Evolutionary conservation across 2,329 filamentous ascomycete genomes (phyloP), one percentile per base, ranked within the genome.

Genomic region (Plenodomus lindquistii): DNA sequence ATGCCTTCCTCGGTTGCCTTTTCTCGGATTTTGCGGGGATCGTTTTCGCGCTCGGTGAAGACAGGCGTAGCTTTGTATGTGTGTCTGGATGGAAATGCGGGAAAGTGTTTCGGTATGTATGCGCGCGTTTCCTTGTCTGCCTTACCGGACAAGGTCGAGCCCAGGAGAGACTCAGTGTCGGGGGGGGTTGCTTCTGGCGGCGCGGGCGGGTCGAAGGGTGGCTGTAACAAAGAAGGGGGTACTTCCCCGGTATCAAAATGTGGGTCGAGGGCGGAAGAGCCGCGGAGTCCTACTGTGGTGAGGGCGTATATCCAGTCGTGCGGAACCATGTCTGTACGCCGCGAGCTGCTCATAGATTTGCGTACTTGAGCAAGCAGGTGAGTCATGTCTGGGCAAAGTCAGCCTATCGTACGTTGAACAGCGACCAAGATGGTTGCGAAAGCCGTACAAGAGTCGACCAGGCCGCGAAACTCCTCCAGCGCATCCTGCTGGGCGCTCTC

Each of bases 1-100:
- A 85, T 79, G 13, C 84, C 84, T 63, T 88, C 85, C 60, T 86
- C 79, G 3, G 84, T 86, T 4, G 84, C 84, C 48, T 79, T 77
- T 62, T 87, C 85, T 31, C 83, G 73, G 39, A 86, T 81, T 54
- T 77, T 79, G 31, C 82, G 75, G 2, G 83, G 79, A 56, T 87
- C 84, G 27, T 75, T 79, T 54, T 86, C 83, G 50, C 84, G 78
- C 34, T 79, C 69, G 1, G 80, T 79, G 52, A 79, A 85, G 3
- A 86, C 80, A 0, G 82, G 75, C 1, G 84, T 86, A 20, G 79
- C 71, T 56, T 79, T 80, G 72, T 84, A 88, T 1, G 85, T 85
- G 66, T 87, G 85, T 62, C 79, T 81, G 41, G 83, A 83, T 7
- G 85, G 85, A 35, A 86, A 80, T 18, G 77, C 71, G 2, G 85